Evolutionary conservation across 805 yeast genomes (phyloP).

Genomic region (Dipodascus geniculatus): DNA sequence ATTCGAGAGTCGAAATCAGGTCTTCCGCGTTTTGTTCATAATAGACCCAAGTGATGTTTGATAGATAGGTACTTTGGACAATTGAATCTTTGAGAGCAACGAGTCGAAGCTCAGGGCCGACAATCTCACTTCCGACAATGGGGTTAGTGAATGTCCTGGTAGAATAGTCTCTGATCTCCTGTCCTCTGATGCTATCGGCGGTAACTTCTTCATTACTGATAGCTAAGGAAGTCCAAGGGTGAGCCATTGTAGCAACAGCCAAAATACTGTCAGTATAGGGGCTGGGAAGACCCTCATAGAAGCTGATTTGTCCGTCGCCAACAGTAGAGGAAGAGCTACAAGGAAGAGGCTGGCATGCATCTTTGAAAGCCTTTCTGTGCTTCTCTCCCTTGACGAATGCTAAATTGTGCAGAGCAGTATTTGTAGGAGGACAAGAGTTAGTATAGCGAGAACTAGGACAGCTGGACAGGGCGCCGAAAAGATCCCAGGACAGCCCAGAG

Average conservation of each 20-base stretch:
- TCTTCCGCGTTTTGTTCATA: conserved; percentile 10
- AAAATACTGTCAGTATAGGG: conserved; percentile 4
- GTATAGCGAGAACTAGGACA: conserved; percentile 14
- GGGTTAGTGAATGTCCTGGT: conserved; percentile 8
- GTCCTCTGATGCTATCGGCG: conserved; percentile 6
- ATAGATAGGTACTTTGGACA: conserved; percentile 2
- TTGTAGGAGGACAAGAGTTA: conserved; percentile 18
- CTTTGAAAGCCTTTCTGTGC: neutral
- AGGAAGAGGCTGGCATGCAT: conserved; percentile 10
- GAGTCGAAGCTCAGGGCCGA: conserved; percentile 8
- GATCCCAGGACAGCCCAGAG: conserved; percentile 8
- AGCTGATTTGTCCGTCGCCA: neutral
- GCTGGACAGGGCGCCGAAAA: conserved; percentile 14
- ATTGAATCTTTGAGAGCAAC: conserved; percentile 14
- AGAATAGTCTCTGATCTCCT: conserved; percentile 4
- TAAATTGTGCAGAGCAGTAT: neutral
- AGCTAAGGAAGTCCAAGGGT: conserved; percentile 13
- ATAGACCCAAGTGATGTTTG: conserved; percentile 12
- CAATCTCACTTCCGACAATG: conserved; percentile 9
- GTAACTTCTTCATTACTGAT: conserved; percentile 7
- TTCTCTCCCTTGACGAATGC: conserved; percentile 1
- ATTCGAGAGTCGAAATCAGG: conserved; percentile 7
- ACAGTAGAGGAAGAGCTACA: conserved; percentile 3
- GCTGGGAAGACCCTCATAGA: neutral
- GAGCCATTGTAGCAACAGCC: conserved; percentile 9